Conservation (phyloP, 2,329 filamentous ascomycete species). For the Apiospora koreana region DNA sequence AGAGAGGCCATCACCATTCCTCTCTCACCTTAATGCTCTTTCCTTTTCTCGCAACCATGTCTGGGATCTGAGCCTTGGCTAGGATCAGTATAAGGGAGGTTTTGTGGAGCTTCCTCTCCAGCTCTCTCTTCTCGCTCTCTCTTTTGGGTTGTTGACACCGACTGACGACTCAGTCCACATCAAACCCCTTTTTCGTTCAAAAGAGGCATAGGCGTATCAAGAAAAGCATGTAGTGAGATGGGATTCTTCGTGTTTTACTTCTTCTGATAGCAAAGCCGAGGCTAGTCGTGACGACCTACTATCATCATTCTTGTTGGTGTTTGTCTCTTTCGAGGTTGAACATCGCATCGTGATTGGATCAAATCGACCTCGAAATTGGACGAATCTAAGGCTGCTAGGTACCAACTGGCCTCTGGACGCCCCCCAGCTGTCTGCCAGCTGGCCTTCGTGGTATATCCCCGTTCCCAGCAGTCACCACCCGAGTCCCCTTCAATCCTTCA, state of each 20-base stretch:
- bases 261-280: background rate
- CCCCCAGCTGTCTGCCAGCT: background rate
- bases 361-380: background rate
- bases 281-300: background rate
- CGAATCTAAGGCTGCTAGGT: background rate
- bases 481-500: too few relatives aligned
- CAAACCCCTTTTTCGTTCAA: background rate
- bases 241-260: background rate
- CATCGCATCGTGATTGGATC: background rate
- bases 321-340: background rate
- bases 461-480: too few relatives aligned
- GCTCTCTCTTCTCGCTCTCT: background rate
- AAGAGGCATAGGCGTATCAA: background rate
- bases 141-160: background rate
- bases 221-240: background rate
- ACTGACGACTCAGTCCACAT: background rate
- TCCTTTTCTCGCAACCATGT: constrained; percentile 5
- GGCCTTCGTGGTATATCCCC: background rate
- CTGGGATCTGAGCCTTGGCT: background rate
- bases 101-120: background rate
- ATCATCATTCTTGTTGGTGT: background rate
- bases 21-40: background rate
- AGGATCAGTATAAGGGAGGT: background rate
- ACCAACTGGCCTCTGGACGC: too few relatives aligned
- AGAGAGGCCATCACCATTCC: background rate